Conservation (phyloP, 2,329 filamentous ascomycete genomes). For the Orbilia oligospora region DNA sequence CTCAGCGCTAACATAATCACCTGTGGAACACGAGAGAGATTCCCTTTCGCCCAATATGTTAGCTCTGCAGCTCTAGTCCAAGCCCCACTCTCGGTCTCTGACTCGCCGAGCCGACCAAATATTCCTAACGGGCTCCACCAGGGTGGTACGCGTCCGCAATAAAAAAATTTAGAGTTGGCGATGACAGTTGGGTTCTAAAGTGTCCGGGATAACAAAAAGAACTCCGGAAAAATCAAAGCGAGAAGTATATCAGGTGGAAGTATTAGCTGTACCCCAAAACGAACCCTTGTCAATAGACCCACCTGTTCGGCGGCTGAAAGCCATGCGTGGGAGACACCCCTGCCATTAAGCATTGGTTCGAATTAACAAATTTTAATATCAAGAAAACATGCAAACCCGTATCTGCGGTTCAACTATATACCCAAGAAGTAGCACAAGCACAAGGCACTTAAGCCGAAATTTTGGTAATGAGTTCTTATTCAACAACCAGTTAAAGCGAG, state of each 20-base stretch:
- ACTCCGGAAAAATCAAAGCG: conserved; percentile 6
- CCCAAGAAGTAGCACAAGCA: background rate
- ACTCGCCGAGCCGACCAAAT: background rate
- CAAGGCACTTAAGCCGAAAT: background rate
- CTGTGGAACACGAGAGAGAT: background rate
- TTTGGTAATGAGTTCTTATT: no score
- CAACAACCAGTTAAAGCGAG: no score
- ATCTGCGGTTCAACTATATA: background rate
- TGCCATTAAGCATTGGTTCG: background rate
- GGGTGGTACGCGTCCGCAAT: conserved; percentile 8
- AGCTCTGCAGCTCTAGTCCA: no score
- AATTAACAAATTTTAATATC: background rate
- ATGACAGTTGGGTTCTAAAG: background rate
- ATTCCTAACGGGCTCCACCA: background rate
- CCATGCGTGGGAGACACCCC: background rate
- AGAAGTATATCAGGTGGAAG: background rate
- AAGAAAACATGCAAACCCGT: background rate
- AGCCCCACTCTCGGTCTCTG: background rate
- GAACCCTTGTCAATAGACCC: background rate
- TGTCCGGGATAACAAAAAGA: background rate
- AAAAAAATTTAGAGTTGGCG: background rate
- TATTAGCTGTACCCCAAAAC: background rate
- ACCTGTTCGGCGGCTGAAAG: background rate
- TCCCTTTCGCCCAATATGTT: background rate
- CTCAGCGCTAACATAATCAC: background rate